Conservation (phyloP, 305 asterid genomes). For the Plantago lanceolata region DNA sequence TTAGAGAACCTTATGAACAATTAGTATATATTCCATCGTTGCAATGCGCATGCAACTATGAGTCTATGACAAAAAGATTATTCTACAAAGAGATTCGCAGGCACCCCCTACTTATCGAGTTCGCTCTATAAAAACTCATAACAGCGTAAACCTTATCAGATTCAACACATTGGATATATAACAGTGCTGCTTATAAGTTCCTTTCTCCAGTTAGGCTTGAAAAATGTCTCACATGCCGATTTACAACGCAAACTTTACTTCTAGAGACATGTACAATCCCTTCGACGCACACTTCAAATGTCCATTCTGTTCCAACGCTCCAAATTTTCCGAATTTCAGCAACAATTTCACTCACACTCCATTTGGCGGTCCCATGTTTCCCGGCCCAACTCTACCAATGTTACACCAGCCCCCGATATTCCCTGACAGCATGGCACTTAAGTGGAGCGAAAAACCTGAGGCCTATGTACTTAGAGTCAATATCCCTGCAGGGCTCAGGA, state of each 20-base stretch:
- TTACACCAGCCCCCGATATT: conserved; percentile 1
- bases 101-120: neutral
- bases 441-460: conserved; percentile 10
- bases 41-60: conserved; percentile 1
- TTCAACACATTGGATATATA: neutral
- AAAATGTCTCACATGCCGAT: neutral
- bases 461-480: neutral
- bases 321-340: conserved; percentile 2
- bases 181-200: neutral
- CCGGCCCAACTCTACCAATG: conserved; percentile 2
- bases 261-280: conserved; percentile 9
- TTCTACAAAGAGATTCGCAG: neutral
- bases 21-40: neutral
- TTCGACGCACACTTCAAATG: conserved; percentile 2
- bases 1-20: conserved; percentile 5
- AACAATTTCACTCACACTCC: neutral
- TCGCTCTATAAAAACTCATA: neutral
- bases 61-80: conserved; percentile 12
- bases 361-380: conserved; percentile 2
- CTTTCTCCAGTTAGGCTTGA: neutral
- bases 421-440: conserved; percentile 8
- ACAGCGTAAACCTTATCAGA: neutral
- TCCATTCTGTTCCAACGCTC: neutral
- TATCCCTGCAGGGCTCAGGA: conserved; percentile 10
- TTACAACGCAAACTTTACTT: neutral